These are phyloP conservation scores for Cordyceps javanica DNA, from an alignment of 2,329 filamentous ascomycete species.

Conservation along the genomic window DNA sequence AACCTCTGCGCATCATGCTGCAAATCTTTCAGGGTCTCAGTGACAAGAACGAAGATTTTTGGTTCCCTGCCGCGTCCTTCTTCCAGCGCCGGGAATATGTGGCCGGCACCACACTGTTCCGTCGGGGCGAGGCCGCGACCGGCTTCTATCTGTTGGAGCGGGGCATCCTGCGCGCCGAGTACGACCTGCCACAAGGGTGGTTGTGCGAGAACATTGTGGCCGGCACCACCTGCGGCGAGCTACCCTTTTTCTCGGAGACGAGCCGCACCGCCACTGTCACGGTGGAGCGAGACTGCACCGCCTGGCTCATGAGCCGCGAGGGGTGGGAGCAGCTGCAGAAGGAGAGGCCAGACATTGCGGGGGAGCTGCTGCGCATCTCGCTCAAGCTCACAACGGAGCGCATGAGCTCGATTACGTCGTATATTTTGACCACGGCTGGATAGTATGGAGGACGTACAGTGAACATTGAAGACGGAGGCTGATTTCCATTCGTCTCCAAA, in stretches of 20 bases:
- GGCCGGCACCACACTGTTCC: constrained; percentile 69
- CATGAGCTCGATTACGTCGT: constrained; percentile 64
- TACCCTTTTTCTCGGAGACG: constrained; percentile 94
- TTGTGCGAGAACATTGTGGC: constrained; percentile 90
- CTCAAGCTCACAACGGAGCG: constrained; percentile 91
- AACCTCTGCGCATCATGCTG: constrained; percentile 84
- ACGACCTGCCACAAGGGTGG: constrained; percentile 80
- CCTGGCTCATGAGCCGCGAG: constrained; percentile 71
- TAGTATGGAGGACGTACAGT: constrained; percentile 20
- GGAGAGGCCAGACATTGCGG: constrained; percentile 68
- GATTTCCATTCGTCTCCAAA: neutral
- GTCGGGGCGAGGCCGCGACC: constrained; percentile 66
- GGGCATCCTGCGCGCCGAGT: constrained; percentile 84
- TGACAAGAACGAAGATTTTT: constrained; percentile 86
- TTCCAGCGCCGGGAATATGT: constrained; percentile 64
- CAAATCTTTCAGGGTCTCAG: constrained; percentile 93
- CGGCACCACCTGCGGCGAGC: constrained; percentile 89
- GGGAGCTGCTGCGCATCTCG: constrained; percentile 79
- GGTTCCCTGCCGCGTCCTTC: constrained; percentile 73
- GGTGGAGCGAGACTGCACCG: constrained; percentile 73
- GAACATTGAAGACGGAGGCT: too few relatives aligned
- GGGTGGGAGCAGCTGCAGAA: constrained; percentile 68
- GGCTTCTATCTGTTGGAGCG: constrained; percentile 89
- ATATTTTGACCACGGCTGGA: constrained; percentile 45
- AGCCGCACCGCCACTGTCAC: constrained; percentile 78